Conservation (phyloP, 106 monocot species). For the Ottelia alismoides region DNA sequence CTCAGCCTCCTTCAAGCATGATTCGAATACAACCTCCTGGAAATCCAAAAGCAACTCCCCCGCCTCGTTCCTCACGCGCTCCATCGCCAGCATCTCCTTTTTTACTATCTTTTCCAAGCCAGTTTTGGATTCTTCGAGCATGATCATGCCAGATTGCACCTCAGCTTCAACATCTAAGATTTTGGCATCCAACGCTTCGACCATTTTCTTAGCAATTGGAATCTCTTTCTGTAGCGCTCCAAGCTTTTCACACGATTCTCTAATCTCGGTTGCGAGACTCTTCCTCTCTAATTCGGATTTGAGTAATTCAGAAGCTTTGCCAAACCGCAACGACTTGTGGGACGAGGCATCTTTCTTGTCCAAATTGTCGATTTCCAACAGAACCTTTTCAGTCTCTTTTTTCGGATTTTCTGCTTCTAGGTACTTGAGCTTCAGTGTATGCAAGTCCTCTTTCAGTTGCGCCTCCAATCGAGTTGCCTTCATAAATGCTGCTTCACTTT, state of each 20-base stretch:
- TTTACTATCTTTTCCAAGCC: background rate
- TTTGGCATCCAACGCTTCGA: background rate
- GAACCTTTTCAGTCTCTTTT: conserved; percentile 4
- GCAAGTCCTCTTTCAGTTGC: conserved; percentile 1
- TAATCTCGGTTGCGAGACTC: conserved; percentile 7
- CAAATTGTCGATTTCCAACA: conserved; percentile 10
- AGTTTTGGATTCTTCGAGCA: background rate
- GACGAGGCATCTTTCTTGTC: conserved; percentile 1
- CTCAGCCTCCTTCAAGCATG: too few relatives aligned
- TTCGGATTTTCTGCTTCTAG: background rate
- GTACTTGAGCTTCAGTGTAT: background rate
- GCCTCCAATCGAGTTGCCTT: background rate
- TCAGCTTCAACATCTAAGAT: conserved; percentile 3
- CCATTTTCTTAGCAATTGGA: background rate
- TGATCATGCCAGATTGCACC: background rate
- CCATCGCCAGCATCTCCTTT: background rate
- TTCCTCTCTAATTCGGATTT: conserved; percentile 3
- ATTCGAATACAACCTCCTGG: conserved; percentile 5
- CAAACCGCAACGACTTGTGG: conserved; percentile 1
- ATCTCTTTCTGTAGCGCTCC: background rate
- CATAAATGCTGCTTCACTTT: background rate
- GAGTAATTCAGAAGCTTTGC: conserved; percentile 12
- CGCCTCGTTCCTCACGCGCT: background rate
- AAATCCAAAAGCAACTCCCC: conserved; percentile 3
- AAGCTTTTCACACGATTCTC: background rate